phyloP scores from a whole-genome alignment of 306 rosid species.

The Fagus sylvatica region DNA sequence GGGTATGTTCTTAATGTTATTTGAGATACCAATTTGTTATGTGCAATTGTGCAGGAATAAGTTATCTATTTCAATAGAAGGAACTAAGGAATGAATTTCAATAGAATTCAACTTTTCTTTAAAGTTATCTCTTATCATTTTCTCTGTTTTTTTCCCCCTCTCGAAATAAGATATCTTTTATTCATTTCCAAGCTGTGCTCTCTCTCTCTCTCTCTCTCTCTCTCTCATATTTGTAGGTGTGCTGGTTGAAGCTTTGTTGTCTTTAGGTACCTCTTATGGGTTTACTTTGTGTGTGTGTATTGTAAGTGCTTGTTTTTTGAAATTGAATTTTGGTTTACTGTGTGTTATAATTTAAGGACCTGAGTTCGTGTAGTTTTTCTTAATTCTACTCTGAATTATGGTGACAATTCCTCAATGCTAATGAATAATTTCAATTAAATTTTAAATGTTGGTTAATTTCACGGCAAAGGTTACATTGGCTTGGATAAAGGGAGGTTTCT shows the following conservation, averaged over 20 bases:
- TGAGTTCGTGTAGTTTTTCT: background rate
- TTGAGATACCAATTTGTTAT: too few relatives aligned
- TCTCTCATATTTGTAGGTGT: background rate
- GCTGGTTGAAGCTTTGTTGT: background rate
- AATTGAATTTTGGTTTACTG: background rate
- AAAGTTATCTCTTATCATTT: too few relatives aligned
- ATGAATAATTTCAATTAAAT: background rate
- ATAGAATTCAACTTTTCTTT: too few relatives aligned
- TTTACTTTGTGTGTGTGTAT: background rate
- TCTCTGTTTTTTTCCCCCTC: too few relatives aligned
- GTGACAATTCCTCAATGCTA: background rate
- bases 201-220: background rate
- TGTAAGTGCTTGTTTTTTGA: background rate
- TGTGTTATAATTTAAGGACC: background rate
- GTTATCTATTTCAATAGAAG: too few relatives aligned
- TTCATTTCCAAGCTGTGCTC: background rate
- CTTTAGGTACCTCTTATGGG: background rate
- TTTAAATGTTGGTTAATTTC: background rate
- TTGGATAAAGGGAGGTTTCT: background rate
- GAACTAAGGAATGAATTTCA: too few relatives aligned
- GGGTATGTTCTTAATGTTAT: too few relatives aligned
- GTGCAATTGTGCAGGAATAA: too few relatives aligned
- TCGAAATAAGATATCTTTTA: background rate
- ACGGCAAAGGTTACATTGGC: background rate
- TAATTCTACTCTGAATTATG: background rate